Evolutionary conservation across 345 rosid species (phyloP).

Genomic region (Noccaea caerulescens): DNA sequence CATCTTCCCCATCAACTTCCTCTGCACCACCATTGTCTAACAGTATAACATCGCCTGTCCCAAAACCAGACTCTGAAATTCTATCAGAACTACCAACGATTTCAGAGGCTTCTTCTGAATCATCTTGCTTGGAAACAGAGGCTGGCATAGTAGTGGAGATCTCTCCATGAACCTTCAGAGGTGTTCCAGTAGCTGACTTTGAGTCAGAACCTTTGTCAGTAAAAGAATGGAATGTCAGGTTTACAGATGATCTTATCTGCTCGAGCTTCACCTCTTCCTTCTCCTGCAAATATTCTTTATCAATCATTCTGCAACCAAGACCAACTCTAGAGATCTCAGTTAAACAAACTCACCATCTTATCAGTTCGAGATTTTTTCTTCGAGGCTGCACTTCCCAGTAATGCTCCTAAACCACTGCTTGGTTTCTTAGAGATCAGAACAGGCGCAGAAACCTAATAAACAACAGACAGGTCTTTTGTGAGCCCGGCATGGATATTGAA

Average conservation of each 20-base stretch:
- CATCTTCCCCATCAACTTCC: conserved; percentile 53
- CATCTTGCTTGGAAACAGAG: conserved; percentile 45
- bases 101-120: conserved; percentile 27
- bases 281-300: conserved; percentile 47
- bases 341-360: conserved; percentile 52
- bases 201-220: conserved; percentile 23
- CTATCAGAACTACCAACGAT: conserved; percentile 29
- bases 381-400: conserved; percentile 52
- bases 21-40: conserved; percentile 27
- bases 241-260: conserved; percentile 43
- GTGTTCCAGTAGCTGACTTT: conserved; percentile 30
- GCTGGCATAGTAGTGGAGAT: conserved; percentile 30
- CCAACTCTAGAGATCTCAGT: neutral
- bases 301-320: conserved; percentile 20
- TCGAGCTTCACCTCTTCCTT: conserved; percentile 56
- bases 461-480: conserved; percentile 22
- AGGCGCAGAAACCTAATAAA: conserved; percentile 58
- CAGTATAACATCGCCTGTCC: conserved; percentile 33
- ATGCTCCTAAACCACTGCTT: conserved; percentile 71
- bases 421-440: conserved; percentile 68
- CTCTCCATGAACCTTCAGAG: conserved; percentile 21
- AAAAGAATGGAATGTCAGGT: conserved; percentile 39
- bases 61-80: conserved; percentile 28
- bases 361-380: conserved; percentile 56
- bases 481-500: conserved; percentile 13